Percentiles rank a stretch among this genome's conserved stretches.
Evolutionary conservation across 1,284 basidiomycete genomes (phyloP).

Genomic region (Fomitiporia mediterranea): DNA sequence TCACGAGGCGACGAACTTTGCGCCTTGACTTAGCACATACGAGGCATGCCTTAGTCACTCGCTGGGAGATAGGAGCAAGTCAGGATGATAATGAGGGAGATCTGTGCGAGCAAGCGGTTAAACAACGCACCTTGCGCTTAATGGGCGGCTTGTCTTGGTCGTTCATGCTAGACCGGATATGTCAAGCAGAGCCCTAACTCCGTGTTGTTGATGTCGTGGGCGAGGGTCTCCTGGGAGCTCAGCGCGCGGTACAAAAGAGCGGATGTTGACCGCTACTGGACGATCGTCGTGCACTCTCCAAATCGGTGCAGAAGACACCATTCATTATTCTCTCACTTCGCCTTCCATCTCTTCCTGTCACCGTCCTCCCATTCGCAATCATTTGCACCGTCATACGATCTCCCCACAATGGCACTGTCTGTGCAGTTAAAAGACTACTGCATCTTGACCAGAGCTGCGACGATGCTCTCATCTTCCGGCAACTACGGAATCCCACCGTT

Average conservation of each 20-base stretch:
- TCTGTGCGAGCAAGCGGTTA: neutral
- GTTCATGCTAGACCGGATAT: neutral
- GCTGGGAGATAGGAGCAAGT: constrained; percentile 6
- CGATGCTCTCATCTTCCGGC: no score
- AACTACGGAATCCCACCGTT: no score
- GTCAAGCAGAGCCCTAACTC: neutral
- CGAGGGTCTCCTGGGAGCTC: neutral
- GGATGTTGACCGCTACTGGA: neutral
- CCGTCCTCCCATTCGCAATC: neutral
- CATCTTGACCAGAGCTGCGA: no score
- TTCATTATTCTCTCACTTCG: neutral
- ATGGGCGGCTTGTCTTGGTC: constrained; percentile 11
- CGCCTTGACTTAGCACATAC: constrained; percentile 21
- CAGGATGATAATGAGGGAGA: constrained; percentile 2
- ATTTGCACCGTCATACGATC: neutral
- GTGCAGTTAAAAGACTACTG: no score
- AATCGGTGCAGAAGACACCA: neutral
- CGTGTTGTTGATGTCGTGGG: constrained; percentile 1
- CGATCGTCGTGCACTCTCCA: neutral
- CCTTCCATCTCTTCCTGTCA: neutral
- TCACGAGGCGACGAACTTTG: constrained; percentile 8
- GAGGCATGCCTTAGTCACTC: constrained; percentile 21
- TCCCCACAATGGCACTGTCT: no score
- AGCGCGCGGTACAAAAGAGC: neutral
- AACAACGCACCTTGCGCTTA: constrained; percentile 16